Conservation (phyloP, 2,329 filamentous ascomycete genomes). For the Bertia moriformis region DNA sequence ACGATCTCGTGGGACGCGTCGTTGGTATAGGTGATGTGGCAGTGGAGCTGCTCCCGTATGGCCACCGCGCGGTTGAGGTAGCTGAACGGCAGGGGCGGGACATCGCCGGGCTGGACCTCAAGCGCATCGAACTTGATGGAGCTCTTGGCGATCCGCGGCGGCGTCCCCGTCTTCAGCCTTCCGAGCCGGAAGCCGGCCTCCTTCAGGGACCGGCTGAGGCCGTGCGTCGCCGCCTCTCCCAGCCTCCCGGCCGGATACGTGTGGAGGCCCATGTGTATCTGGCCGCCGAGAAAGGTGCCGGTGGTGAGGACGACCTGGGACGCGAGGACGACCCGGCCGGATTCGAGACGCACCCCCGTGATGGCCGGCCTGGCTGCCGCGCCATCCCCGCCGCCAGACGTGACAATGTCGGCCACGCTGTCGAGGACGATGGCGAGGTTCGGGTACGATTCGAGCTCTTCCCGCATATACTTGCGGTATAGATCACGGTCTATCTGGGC, state of each 20-base stretch:
- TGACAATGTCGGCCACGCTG: constrained; percentile 82
- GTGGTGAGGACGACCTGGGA: constrained; percentile 84
- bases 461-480: constrained; percentile 80
- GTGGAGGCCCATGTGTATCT: constrained; percentile 88
- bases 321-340: constrained; percentile 68
- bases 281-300: constrained; percentile 84
- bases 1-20: constrained; percentile 68
- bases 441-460: constrained; percentile 65
- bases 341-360: constrained; percentile 72
- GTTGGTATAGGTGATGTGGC: constrained; percentile 80
- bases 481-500: constrained; percentile 87
- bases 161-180: constrained; percentile 87
- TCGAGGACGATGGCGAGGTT: constrained; percentile 71
- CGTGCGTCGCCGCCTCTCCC: constrained; percentile 84
- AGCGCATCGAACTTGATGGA: constrained; percentile 68
- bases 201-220: constrained; percentile 74
- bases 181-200: constrained; percentile 83
- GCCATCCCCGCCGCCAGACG: constrained; percentile 39
- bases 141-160: constrained; percentile 67
- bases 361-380: constrained; percentile 53
- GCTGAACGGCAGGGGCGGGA: constrained; percentile 79
- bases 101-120: constrained; percentile 64
- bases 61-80: constrained; percentile 69
- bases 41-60: constrained; percentile 71
- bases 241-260: constrained; percentile 77